A percentile compares a stretch with the other conserved stretches of the same genome.
Conservation (phyloP, 2,329 filamentous ascomycete species). For the Thelonectria rubi region DNA sequence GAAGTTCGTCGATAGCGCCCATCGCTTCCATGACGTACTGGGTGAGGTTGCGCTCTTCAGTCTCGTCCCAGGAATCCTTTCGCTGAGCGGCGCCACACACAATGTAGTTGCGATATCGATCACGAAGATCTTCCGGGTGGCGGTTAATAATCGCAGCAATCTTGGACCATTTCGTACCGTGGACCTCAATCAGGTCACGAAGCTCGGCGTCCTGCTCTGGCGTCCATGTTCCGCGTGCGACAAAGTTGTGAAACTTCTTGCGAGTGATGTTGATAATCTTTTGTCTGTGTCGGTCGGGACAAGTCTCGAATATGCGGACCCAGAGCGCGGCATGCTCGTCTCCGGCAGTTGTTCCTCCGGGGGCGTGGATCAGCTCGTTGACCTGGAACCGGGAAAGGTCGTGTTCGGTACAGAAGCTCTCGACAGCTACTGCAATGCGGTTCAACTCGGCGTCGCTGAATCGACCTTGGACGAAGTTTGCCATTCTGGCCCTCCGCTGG, state of each 20-base stretch:
- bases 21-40: conserved; percentile 63
- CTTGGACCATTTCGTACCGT: conserved; percentile 65
- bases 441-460: conserved; percentile 57
- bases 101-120: conserved; percentile 75
- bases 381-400: conserved; percentile 55
- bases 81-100: conserved; percentile 63
- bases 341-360: conserved; percentile 48
- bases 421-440: conserved; percentile 53
- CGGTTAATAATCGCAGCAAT: conserved; percentile 72
- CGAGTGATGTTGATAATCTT: conserved; percentile 66
- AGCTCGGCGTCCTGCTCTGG: conserved; percentile 50
- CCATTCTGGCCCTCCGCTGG: conserved; percentile 38
- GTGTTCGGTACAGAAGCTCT: conserved; percentile 55
- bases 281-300: conserved; percentile 60
- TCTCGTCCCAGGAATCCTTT: conserved; percentile 65
- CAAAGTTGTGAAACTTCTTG: conserved; percentile 72
- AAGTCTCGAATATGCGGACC: conserved; percentile 56
- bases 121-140: conserved; percentile 71
- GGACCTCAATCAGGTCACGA: conserved; percentile 46
- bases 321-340: conserved; percentile 57
- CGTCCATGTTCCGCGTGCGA: conserved; percentile 59
- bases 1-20: conserved; percentile 54
- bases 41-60: conserved; percentile 66
- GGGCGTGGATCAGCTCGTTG: conserved; percentile 56
- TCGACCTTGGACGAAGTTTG: conserved; percentile 49